Evolutionary conservation across 202 grass and related monocot species (phyloP).

Genomic region (Bolboschoenoplectus hybrid): DNA sequence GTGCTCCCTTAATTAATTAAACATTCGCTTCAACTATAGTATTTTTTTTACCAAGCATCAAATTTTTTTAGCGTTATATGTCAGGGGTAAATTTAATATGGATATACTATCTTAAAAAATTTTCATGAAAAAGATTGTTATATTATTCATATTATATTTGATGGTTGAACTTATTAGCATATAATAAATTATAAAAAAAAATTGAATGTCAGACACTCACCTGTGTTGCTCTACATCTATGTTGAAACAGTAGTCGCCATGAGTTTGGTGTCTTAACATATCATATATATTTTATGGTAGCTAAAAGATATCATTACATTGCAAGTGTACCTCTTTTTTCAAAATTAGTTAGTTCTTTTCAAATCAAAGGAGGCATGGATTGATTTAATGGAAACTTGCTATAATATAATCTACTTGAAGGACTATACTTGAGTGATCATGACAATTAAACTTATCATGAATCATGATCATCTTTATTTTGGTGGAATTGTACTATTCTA

Average conservation of each 20-base stretch:
- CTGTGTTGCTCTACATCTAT: neutral
- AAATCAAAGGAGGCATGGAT: neutral
- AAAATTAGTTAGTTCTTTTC: neutral
- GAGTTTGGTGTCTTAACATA: neutral
- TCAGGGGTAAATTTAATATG: neutral
- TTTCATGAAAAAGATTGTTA: neutral
- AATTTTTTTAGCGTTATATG: neutral
- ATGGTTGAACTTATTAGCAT: neutral
- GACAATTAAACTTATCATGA: neutral
- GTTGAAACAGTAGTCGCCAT: neutral
- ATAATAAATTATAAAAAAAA: neutral
- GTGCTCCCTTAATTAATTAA: neutral
- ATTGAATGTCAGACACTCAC: neutral
- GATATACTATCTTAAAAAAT: neutral
- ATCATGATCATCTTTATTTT: neutral
- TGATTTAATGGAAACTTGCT: neutral
- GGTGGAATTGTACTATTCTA: neutral
- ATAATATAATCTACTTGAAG: conserved; percentile 4
- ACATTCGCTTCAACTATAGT: neutral
- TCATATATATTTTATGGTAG: neutral
- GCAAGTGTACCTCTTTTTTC: neutral
- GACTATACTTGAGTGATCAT: neutral
- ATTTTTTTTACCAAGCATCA: neutral
- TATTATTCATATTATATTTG: neutral
- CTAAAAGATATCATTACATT: neutral